Percentiles rank a stretch among this genome's conserved stretches.
Evolutionary conservation across 2,329 filamentous ascomycete genomes (phyloP).

Genomic region (Penicillium carneum): DNA sequence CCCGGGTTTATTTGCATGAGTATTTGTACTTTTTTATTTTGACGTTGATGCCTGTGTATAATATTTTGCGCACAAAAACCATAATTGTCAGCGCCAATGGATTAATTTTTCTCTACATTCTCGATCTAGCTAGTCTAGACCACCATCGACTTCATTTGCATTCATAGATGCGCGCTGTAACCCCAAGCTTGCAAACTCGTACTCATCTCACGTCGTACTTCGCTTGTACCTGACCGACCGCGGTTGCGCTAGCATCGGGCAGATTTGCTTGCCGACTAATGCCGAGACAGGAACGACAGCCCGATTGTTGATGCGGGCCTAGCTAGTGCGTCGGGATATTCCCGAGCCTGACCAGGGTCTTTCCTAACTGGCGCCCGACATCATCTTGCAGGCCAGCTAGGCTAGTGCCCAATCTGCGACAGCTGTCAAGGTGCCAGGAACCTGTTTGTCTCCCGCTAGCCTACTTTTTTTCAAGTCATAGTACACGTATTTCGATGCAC

Average conservation of each 20-base stretch:
- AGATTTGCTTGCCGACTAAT: conserved; percentile 37
- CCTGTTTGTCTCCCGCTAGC: conserved; percentile 11
- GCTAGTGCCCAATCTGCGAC: conserved; percentile 24
- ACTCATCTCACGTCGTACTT: conserved; percentile 13
- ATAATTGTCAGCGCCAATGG: conserved; percentile 20
- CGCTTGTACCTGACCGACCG: conserved; percentile 19
- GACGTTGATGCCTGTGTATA: conserved; percentile 33
- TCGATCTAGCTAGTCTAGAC: conserved; percentile 22
- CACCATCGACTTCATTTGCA: neutral
- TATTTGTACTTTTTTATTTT: conserved; percentile 26
- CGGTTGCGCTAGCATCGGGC: conserved; percentile 32
- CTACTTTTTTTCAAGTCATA: conserved; percentile 1
- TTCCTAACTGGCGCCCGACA: conserved; percentile 25
- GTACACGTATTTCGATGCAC: conserved; percentile 10
- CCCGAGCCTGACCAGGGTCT: conserved; percentile 22
- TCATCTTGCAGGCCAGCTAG: conserved; percentile 33
- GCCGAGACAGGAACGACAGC: conserved; percentile 32
- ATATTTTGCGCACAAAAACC: conserved; percentile 12
- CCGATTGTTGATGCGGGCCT: conserved; percentile 27
- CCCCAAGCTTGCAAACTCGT: conserved; percentile 5
- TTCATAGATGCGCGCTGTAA: neutral
- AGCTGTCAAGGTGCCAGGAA: conserved; percentile 22
- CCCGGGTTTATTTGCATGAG: conserved; percentile 24
- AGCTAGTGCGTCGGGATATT: conserved; percentile 26
- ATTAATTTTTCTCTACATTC: conserved; percentile 1